Base-by-base conservation (phyloP, 148 eudicot genomes). In the Vaccinium myrtillus region DNA sequence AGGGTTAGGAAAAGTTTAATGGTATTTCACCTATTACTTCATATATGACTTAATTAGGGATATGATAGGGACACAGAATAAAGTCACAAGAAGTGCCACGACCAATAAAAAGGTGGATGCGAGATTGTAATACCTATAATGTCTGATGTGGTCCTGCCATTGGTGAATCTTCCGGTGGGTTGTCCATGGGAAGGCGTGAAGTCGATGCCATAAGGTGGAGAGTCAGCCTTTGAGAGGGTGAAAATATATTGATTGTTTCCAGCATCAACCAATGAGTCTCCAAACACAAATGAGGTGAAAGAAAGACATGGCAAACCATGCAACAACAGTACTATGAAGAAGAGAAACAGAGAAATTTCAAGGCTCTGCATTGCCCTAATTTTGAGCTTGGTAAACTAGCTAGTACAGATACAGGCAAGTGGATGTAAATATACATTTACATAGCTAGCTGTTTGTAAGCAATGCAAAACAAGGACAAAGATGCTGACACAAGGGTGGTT, bases 131-230 rank as follows among this genome's bases (percentile, higher is more conserved):
- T 93, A 90, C 94, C 95, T 77, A 92, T 85, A 54, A 92, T 88
- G 77, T 93, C 96, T 1, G 90, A 86, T 21, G 91, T 88, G 23
- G 94, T 93, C 48, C 89, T 90, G 53, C 96, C 96, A 77, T 93
- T 92, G 1, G 96, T 93, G 87, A 92, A 93, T 85, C 96, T 91
- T 11, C 96, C 94, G 0, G 94, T 93, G n/a, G 94, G 93, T 4
- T 86, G 88, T 13, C 94, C 91, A 59, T 84, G 82, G 2, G 94
- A 90, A 79, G 93, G 90, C 8, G 76, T 74, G 74, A 93, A 91
- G 43, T 92, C 94, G 21, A 93, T 90, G 76, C 96, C 96, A 11
- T 93, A 93, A 39, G 96, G 96, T 13, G 94, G 89, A 69, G 86
- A 88, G 86, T 93, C 89, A 2, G 94, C 96, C 84, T 93, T 91